Evolutionary conservation across 768 basidiomycete species (phyloP).

Genomic region (Agaricus blazei): DNA sequence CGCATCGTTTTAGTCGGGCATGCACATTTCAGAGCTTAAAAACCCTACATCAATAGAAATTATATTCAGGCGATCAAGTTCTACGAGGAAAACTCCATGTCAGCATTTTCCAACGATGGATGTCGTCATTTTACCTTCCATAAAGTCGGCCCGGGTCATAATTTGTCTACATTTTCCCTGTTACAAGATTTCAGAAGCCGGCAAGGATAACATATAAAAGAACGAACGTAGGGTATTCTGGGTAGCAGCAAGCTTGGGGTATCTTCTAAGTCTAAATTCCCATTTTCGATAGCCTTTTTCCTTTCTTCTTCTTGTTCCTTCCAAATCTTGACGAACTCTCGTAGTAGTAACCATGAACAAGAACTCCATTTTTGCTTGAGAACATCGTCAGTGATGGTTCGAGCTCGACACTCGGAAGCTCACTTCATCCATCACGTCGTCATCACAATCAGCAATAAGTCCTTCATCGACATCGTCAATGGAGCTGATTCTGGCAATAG

Average conservation of each 20-base stretch:
- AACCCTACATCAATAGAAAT: slow-evolving; percentile 68
- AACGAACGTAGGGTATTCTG: slow-evolving; percentile 50
- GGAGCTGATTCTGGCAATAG: background rate
- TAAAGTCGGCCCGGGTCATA: slow-evolving; percentile 78
- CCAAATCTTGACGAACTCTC: slow-evolving; percentile 61
- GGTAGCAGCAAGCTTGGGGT: slow-evolving; percentile 46
- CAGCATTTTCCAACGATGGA: background rate
- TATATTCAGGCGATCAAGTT: slow-evolving; percentile 65
- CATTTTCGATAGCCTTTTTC: slow-evolving; percentile 26
- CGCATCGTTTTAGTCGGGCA: slow-evolving; percentile 8
- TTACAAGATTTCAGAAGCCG: background rate
- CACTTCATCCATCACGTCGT: slow-evolving; percentile 86
- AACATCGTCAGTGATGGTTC: background rate
- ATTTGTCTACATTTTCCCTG: slow-evolving; percentile 68
- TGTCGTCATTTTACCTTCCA: slow-evolving; percentile 49
- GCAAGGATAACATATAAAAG: background rate
- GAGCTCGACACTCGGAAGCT: slow-evolving; percentile 12
- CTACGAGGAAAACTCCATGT: slow-evolving; percentile 20
- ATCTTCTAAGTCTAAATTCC: slow-evolving; percentile 13
- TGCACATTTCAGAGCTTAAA: background rate
- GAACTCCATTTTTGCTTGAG: slow-evolving; percentile 70
- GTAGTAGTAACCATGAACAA: slow-evolving; percentile 76
- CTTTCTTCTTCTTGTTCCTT: slow-evolving; percentile 39
- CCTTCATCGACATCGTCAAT: slow-evolving; percentile 19
- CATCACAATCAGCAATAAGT: slow-evolving; percentile 74